Evolutionary conservation across 2,329 filamentous ascomycete genomes (phyloP).

Genomic region (Scytalidium sp.): DNA sequence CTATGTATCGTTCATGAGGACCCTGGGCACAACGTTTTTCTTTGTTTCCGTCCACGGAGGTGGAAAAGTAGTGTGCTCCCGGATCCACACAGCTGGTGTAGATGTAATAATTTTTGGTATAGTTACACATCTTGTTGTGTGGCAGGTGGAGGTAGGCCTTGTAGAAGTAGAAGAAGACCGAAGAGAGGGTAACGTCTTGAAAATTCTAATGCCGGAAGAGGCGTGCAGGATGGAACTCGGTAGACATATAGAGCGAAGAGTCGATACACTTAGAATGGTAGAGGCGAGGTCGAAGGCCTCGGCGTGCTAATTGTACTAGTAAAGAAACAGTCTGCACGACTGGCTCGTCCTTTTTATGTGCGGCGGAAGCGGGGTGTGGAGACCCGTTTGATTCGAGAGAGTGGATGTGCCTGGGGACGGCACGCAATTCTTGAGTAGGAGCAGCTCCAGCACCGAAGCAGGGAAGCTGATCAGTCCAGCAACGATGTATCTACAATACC

Average conservation of each 20-base stretch:
- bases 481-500: neutral
- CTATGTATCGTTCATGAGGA: conserved; percentile 73
- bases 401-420: neutral
- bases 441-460: neutral
- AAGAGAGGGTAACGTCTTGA: too few species aligned
- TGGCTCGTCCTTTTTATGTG: too few species aligned
- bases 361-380: too few species aligned
- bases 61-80: conserved; percentile 68
- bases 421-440: neutral
- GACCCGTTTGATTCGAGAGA: too few species aligned
- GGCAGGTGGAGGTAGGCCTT: neutral
- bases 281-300: too few species aligned
- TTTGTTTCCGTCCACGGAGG: conserved; percentile 62
- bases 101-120: conserved; percentile 75
- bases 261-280: too few species aligned
- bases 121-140: conserved; percentile 47
- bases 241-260: too few species aligned
- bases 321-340: too few species aligned
- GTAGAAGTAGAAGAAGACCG: neutral
- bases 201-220: too few species aligned
- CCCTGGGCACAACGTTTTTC: conserved; percentile 57
- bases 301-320: too few species aligned
- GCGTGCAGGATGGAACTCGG: too few species aligned
- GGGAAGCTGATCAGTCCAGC: neutral
- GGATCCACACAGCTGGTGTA: conserved; percentile 70